Evolutionary conservation across 2,329 filamentous ascomycete species (phyloP).

Genomic region (Sordariomycetes sp.): DNA sequence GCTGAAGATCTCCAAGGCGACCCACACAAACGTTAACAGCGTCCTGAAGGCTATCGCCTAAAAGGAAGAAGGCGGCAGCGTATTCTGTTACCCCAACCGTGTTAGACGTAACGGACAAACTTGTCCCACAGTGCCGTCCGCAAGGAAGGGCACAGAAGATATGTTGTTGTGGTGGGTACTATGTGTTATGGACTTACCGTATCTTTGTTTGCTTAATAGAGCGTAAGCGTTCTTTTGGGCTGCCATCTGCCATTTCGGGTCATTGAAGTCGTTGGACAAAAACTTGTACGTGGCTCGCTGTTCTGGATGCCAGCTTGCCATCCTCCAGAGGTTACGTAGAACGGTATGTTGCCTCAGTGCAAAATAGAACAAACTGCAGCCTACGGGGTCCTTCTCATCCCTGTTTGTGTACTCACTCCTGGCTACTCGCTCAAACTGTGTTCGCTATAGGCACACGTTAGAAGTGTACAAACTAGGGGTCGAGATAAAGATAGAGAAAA

Average conservation of each 20-base stretch:
- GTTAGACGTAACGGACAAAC: background rate
- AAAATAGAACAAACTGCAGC: conserved; percentile 85
- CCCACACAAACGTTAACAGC: conserved; percentile 78
- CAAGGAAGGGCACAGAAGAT: background rate
- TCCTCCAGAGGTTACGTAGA: conserved; percentile 84
- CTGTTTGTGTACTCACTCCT: conserved; percentile 85
- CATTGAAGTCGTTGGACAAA: conserved; percentile 80
- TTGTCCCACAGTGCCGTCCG: background rate
- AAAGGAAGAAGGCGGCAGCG: conserved; percentile 86
- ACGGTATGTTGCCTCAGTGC: conserved; percentile 85
- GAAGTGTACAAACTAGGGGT: background rate
- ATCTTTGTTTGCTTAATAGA: conserved; percentile 77
- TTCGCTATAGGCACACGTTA: conserved; percentile 30
- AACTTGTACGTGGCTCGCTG: conserved; percentile 68
- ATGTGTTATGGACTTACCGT: conserved; percentile 39
- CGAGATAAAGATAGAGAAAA: background rate
- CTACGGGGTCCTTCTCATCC: conserved; percentile 77
- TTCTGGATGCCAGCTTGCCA: conserved; percentile 81
- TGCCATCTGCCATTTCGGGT: conserved; percentile 74
- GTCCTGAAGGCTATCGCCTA: conserved; percentile 74
- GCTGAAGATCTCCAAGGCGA: conserved; percentile 76
- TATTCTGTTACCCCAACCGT: conserved; percentile 48
- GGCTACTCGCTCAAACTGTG: conserved; percentile 81
- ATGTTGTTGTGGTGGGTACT: background rate
- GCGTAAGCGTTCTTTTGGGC: conserved; percentile 96